phyloP scores from a whole-genome alignment of 306 rosid species.

The Phaseolus lunatus region DNA sequence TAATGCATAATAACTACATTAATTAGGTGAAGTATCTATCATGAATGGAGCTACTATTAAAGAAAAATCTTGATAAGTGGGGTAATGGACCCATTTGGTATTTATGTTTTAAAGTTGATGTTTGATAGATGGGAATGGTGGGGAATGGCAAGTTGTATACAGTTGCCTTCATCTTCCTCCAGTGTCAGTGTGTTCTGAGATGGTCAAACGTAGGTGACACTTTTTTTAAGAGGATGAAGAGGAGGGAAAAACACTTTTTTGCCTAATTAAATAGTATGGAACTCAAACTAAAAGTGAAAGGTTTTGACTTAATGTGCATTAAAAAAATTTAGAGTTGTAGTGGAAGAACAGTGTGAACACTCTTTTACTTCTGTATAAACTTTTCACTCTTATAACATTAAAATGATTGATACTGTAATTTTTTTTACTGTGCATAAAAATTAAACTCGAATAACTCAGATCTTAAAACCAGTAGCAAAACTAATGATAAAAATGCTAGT shows the following conservation, averaged over 20 bases:
- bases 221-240: not conserved
- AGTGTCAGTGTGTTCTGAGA: slow-evolving; percentile 6
- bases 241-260: not conserved
- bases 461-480: not conserved
- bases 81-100: slow-evolving; percentile 21
- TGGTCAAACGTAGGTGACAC: not conserved
- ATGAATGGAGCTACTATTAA: slow-evolving; percentile 14
- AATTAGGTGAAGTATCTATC: slow-evolving; percentile 27
- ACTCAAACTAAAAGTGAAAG: not conserved
- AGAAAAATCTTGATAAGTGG: not conserved
- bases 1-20: not conserved
- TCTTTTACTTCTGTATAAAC: not conserved
- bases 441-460: not conserved
- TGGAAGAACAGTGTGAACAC: too few species aligned
- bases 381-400: not conserved
- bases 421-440: not conserved
- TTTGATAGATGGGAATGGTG: slow-evolving; percentile 30
- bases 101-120: slow-evolving; percentile 25
- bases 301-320: not conserved
- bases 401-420: not conserved
- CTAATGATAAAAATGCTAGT: not conserved
- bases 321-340: too few species aligned
- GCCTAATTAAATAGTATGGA: not conserved
- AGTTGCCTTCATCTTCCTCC: not conserved
- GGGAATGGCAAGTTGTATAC: slow-evolving; percentile 11